Conservation (phyloP, 2,329 filamentous ascomycete species). For the Amauroascus verrucosus region DNA sequence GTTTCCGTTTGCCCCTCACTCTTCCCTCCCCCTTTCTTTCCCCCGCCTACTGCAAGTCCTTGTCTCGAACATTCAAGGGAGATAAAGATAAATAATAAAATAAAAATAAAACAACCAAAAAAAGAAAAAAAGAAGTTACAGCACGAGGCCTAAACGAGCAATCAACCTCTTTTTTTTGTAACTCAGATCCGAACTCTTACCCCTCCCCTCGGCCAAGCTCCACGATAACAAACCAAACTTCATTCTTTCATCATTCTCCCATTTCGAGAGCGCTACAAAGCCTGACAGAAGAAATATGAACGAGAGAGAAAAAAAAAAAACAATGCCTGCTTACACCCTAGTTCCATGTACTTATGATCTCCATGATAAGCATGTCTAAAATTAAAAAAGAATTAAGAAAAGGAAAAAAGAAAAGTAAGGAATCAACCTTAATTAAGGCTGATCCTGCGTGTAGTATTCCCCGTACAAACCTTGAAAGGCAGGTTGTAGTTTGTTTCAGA, state of each 20-base stretch:
- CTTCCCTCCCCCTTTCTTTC: not conserved
- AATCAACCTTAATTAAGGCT: not conserved
- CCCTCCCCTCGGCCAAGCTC: too few relatives aligned
- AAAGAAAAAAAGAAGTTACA: not conserved
- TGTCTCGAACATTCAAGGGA: too few relatives aligned
- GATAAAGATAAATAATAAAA: not conserved
- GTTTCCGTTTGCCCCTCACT: not conserved
- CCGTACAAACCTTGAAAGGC: not conserved
- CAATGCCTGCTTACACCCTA: not conserved
- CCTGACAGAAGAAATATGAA: too few relatives aligned
- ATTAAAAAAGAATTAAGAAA: not conserved
- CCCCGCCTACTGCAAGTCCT: too few relatives aligned
- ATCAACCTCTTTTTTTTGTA: not conserved
- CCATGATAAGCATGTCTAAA: not conserved
- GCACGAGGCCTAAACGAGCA: not conserved
- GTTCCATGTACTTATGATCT: constrained; percentile 1
- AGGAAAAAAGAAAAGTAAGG: not conserved
- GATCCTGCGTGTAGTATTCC: not conserved
- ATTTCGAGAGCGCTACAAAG: too few relatives aligned
- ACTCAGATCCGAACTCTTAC: too few relatives aligned
- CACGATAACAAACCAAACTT: too few relatives aligned
- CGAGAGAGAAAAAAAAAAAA: not conserved
- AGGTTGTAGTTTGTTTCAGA: not conserved
- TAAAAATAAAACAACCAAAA: not conserved
- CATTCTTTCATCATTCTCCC: too few relatives aligned